Conservation (phyloP, 768 basidiomycete genomes). For the Pulveroboletus sp. region DNA sequence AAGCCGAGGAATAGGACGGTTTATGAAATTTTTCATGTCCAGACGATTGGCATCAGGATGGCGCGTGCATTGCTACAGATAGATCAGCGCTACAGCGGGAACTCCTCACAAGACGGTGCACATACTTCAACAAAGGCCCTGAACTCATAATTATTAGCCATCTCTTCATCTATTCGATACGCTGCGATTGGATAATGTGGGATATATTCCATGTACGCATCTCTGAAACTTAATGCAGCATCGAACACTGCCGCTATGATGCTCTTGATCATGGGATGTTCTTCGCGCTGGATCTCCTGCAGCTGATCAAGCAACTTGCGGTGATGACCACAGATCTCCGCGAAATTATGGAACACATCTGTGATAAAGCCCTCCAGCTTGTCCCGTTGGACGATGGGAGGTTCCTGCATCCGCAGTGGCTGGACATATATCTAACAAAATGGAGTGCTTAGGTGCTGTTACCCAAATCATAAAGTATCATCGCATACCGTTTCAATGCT, state of each 20-base stretch:
- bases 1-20: slow-evolving; percentile 85
- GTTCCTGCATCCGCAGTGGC: slow-evolving; percentile 65
- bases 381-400: slow-evolving; percentile 72
- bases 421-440: slow-evolving; percentile 69
- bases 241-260: slow-evolving; percentile 84
- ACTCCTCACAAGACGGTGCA: neutral
- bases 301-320: slow-evolving; percentile 72
- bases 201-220: slow-evolving; percentile 89
- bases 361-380: slow-evolving; percentile 71
- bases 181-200: slow-evolving; percentile 92
- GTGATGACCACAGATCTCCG: slow-evolving; percentile 71
- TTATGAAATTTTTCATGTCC: slow-evolving; percentile 92
- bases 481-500: slow-evolving; percentile 64
- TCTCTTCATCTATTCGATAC: slow-evolving; percentile 83
- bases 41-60: slow-evolving; percentile 76
- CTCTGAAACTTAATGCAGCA: slow-evolving; percentile 88
- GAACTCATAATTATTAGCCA: slow-evolving; percentile 76
- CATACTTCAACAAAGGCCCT: slow-evolving; percentile 76
- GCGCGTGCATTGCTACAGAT: slow-evolving; percentile 42
- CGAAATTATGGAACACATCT: slow-evolving; percentile 88
- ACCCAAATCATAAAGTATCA: slow-evolving; percentile 12
- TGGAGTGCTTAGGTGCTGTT: slow-evolving; percentile 1
- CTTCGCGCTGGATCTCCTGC: slow-evolving; percentile 82
- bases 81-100: slow-evolving; percentile 1
- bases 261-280: slow-evolving; percentile 73